Evolutionary conservation across 2,329 filamentous ascomycete genomes (phyloP), one percentile per base, ranked within the genome.

Genomic region (Fusarium guadeloupense): DNA sequence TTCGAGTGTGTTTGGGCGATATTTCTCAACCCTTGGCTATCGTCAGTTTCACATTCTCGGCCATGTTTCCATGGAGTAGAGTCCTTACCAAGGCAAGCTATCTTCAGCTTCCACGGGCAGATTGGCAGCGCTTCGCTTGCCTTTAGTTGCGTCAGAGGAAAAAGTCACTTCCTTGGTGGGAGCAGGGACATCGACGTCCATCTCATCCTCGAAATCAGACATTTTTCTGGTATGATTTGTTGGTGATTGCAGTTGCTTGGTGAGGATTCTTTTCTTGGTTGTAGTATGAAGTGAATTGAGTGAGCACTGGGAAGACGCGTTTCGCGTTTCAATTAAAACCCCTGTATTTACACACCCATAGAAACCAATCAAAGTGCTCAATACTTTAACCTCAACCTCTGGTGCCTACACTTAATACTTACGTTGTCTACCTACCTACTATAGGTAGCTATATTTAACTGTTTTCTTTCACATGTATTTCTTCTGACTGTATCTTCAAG

Each of bases 61-160:
- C 3, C 35, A 9, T 1, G 14, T 2, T 16, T 12, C 1, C 6
- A 16, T 12, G 14, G 4, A 20, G 54, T 26, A 5, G 9, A 9
- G 6, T 20, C 6, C 79, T 61, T 73, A 96, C 94, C 95, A 99
- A 78, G 95, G 95, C 16, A 99, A 77, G 64, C 89, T 93, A 75
- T 99, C 95, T 76, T 96, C 92, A 43, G 93, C 93, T 77, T 97
- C 93, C 6, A 99, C 88, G 0, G 95, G 95, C 43, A 99, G 81
- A 74, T 99, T 97, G 33, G 94, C 94, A 41, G 92, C 92, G 69
- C 90, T 94, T 70, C 93, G 86, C 78, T 98, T 98, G 74, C 94
- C 93, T 76, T 97, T 97, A 63, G 83, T 86, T 67, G 87, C 86
- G 61, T 91, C 88, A 21, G 91, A 89, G 51, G 88, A 90, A 77